Evolutionary conservation across 1,139 yeast genomes (phyloP).

Genomic region (Candida freyschussii): DNA sequence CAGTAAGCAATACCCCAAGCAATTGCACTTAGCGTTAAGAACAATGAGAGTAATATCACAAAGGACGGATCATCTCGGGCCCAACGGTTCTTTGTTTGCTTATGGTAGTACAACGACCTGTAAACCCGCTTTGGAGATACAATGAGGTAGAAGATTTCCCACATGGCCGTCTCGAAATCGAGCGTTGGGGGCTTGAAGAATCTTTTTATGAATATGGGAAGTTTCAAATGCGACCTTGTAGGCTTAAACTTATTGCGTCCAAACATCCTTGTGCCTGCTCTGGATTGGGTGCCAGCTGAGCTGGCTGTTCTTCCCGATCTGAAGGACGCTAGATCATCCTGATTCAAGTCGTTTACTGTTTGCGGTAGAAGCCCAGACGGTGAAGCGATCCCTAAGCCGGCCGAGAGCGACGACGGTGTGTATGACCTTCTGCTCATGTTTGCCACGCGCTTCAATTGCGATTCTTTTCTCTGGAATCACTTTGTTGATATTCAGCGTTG

Average conservation of each 20-base stretch:
- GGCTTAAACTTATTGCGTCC: constrained; percentile 6
- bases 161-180: constrained; percentile 87
- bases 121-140: constrained; percentile 78
- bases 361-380: constrained; percentile 16
- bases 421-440: constrained; percentile 17
- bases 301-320: constrained; percentile 22
- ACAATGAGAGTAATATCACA: constrained; percentile 59
- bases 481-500: no score
- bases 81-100: constrained; percentile 65
- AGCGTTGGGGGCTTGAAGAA: constrained; percentile 73
- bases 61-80: constrained; percentile 92
- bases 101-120: constrained; percentile 74
- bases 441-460: no score
- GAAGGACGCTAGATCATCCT: constrained; percentile 21
- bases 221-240: constrained; percentile 19
- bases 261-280: constrained; percentile 7
- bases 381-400: constrained; percentile 6
- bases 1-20: constrained; percentile 90
- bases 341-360: constrained; percentile 13
- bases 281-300: constrained; percentile 4
- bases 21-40: constrained; percentile 67
- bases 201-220: constrained; percentile 42
- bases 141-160: constrained; percentile 80
- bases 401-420: constrained; percentile 13
- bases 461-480: no score